Evolutionary conservation across 1,284 basidiomycete genomes (phyloP), one percentile per base, ranked within the genome.

Genomic region (Apiotrichum montevideense): DNA sequence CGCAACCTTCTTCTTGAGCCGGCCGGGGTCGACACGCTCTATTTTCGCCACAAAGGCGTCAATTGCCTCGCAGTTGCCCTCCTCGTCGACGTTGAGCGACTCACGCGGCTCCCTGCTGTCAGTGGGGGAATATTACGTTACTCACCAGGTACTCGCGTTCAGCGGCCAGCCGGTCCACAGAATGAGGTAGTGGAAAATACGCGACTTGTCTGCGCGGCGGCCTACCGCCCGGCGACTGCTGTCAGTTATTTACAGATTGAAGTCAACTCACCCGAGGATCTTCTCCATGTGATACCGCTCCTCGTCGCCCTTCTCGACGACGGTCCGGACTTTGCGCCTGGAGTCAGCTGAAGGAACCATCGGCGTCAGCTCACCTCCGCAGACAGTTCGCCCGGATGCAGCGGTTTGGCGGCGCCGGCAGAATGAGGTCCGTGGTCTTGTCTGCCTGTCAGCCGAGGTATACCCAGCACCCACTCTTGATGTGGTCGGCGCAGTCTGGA

Each of bases 301-400:
- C 29, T 49, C 52, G 39, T 57, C 58, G 4, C 39, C 42, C 11
- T 58, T 54, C 11, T 52, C 39, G 9, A 49, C 51, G 21, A 64
- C 46, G 10, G 57, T 59, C 14, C 47, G 21, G 21, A 29, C 6
- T 21, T 62, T 57, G 35, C 57, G 60, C 33, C 59, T 59, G 15
- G 10, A 4, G 35, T 46, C 7, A 53, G 43, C 35, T 13, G 15
- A 6, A 13, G 39, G 13, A 41, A 3, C 14, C 15, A 15, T 14
- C 6, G 32, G 6, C 14, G 5, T 5, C 29, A 29, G 39, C 42
- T 15, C 14, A 61, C 63, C 60, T 47, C 4, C 59, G 54, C 21
- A 57, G 52, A 42, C 63, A 64, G 51, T 62, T 60, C 6, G 33
- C 48, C n/a, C 63, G 56, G 33, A 61, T 57, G 34, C 63, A 64